A percentile compares a stretch with the other conserved stretches of the same genome.
Evolutionary conservation across 306 rosid genomes (phyloP).

Genomic region (Neltuma alba): DNA sequence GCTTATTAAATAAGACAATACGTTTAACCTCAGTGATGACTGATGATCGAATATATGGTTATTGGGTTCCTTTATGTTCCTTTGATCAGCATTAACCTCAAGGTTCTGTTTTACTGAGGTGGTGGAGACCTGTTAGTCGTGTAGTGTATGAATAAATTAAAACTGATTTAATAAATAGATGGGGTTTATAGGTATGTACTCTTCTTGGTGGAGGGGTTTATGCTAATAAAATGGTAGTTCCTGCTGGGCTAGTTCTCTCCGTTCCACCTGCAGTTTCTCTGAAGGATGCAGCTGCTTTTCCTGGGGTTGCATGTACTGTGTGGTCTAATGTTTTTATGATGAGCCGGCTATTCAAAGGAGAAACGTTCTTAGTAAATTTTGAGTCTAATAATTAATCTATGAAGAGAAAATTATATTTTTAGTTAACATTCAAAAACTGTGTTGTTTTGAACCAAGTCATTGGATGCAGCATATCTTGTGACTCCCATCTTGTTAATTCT

Average conservation of each 20-base stretch:
- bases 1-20: background rate
- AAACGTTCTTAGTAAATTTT: conserved; percentile 70
- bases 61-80: background rate
- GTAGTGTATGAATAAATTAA: conserved; percentile 15
- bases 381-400: background rate
- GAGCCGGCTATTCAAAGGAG: conserved; percentile 73
- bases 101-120: background rate
- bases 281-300: conserved; percentile 77
- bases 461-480: background rate
- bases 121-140: conserved; percentile 16
- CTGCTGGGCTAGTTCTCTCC: conserved; percentile 75
- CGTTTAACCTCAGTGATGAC: background rate
- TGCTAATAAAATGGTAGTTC: conserved; percentile 73
- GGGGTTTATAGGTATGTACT: conserved; percentile 66
- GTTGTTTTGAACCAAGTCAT: background rate
- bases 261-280: conserved; percentile 71
- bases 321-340: conserved; percentile 93
- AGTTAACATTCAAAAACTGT: background rate
- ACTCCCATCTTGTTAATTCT: background rate
- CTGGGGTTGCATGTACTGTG: conserved; percentile 92
- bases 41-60: background rate
- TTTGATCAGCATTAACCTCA: background rate
- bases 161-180: background rate
- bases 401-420: background rate
- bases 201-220: conserved; percentile 68